Percentiles rank a stretch among this genome's conserved stretches.
phyloP scores from a whole-genome alignment of 1,284 basidiomycete genomes.

The Quambalaria eucalypti region DNA sequence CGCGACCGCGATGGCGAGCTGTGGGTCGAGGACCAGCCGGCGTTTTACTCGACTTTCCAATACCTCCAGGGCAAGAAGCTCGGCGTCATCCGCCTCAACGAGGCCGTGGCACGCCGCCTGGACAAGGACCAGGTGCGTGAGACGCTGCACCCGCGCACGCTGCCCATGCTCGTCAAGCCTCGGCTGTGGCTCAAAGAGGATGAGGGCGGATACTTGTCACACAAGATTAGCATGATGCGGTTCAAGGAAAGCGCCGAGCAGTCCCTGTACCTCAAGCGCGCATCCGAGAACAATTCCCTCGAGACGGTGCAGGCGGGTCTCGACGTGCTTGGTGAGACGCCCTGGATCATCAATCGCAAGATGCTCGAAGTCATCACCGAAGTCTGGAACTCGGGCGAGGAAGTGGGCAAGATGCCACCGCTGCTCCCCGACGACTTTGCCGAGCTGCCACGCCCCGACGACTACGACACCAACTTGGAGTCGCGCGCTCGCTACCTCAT shows the following conservation, averaged over 20 bases:
- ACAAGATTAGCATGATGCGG: slow-evolving; percentile 58
- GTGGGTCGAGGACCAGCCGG: slow-evolving; percentile 67
- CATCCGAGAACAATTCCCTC: slow-evolving; percentile 65
- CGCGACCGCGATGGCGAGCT: slow-evolving; percentile 34
- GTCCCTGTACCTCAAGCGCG: slow-evolving; percentile 65
- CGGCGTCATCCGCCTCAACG: slow-evolving; percentile 81
- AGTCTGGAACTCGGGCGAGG: slow-evolving; percentile 65
- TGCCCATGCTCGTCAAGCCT: slow-evolving; percentile 90
- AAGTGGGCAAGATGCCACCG: slow-evolving; percentile 49
- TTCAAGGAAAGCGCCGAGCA: slow-evolving; percentile 89
- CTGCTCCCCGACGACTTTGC: neutral
- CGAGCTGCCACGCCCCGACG: slow-evolving; percentile 51
- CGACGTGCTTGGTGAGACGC: slow-evolving; percentile 79
- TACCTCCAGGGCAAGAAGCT: slow-evolving; percentile 84
- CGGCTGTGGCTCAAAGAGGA: slow-evolving; percentile 74
- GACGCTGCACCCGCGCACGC: slow-evolving; percentile 78
- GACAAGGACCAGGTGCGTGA: slow-evolving; percentile 68
- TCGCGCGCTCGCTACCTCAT: slow-evolving; percentile 58
- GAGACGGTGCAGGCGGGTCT: slow-evolving; percentile 80
- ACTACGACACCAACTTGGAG: slow-evolving; percentile 61
- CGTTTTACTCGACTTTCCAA: slow-evolving; percentile 86
- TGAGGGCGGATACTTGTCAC: slow-evolving; percentile 68
- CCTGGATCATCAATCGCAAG: slow-evolving; percentile 78
- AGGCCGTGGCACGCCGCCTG: slow-evolving; percentile 66
- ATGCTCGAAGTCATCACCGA: slow-evolving; percentile 64